A percentile compares a stretch with the other conserved stretches of the same genome.
These are phyloP conservation scores for Candida alai DNA, from an alignment of 805 yeast genomes.

Conservation along the genomic window DNA sequence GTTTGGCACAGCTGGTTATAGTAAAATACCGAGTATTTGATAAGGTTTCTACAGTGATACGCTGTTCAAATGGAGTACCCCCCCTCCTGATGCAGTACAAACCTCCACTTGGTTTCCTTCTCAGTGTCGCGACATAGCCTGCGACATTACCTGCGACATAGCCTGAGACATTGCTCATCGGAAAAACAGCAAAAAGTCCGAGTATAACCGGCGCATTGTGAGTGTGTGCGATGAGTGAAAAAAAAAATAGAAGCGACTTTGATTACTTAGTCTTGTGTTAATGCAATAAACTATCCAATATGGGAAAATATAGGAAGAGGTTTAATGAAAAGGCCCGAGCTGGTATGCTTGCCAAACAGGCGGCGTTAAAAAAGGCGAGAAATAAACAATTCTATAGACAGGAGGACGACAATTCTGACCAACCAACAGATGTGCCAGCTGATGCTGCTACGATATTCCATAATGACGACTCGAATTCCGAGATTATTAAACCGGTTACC, in stretches of 20 bases:
- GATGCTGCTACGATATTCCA: conserved; percentile 12
- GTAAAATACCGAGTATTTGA: too few species aligned
- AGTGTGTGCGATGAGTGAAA: too few species aligned
- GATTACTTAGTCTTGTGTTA: background rate
- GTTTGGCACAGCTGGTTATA: too few species aligned
- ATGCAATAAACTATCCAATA: conserved; percentile 18
- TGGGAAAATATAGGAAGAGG: conserved; percentile 81
- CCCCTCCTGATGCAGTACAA: too few species aligned
- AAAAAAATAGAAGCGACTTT: background rate
- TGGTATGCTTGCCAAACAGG: conserved; percentile 79
- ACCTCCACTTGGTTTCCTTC: too few species aligned
- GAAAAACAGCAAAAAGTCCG: too few species aligned
- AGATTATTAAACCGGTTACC: conserved; percentile 57
- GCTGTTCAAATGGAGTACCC: too few species aligned
- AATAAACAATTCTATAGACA: conserved; percentile 64
- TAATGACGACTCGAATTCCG: conserved; percentile 53
- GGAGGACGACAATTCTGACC: conserved; percentile 28
- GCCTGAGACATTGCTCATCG: too few species aligned
- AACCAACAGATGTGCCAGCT: conserved; percentile 10
- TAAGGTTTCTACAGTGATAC: too few species aligned
- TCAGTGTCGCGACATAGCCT: too few species aligned
- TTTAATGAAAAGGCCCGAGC: conserved; percentile 83
- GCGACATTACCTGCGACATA: too few species aligned
- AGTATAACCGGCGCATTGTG: too few species aligned
- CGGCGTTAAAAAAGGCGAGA: conserved; percentile 60